Percentiles rank a stretch among this genome's conserved stretches.
Evolutionary conservation across 139 green algal genomes (phyloP).

Genomic region (Coccomyxa sp.): DNA sequence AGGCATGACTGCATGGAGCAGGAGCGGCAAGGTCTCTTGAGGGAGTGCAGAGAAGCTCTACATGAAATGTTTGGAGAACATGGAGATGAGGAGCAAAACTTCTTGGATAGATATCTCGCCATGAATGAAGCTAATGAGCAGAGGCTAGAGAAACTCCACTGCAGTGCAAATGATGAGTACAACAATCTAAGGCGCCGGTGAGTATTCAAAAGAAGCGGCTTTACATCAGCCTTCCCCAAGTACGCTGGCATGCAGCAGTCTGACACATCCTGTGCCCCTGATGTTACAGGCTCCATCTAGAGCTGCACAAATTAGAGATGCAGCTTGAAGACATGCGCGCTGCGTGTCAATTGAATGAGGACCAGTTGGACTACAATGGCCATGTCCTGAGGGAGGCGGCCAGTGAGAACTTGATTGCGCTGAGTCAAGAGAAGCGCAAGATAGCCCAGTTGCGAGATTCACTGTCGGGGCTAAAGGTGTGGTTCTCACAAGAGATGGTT

Average conservation of each 20-base stretch:
- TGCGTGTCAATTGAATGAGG: slow-evolving; percentile 83
- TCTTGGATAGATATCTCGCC: background rate
- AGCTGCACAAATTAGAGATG: slow-evolving; percentile 81
- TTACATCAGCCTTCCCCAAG: too few relatives aligned
- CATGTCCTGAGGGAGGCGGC: slow-evolving; percentile 69
- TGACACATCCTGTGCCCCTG: too few relatives aligned
- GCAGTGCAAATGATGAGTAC: background rate
- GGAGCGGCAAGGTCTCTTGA: too few relatives aligned
- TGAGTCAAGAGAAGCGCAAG: slow-evolving; percentile 83
- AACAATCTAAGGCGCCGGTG: too few relatives aligned
- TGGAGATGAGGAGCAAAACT: background rate
- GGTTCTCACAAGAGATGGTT: too few relatives aligned
- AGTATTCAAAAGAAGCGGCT: too few relatives aligned
- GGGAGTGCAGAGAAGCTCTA: too few relatives aligned
- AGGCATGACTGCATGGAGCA: too few relatives aligned
- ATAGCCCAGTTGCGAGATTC: slow-evolving; percentile 70
- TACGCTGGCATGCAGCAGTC: too few relatives aligned
- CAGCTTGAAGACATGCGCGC: slow-evolving; percentile 79
- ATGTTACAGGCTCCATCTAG: slow-evolving; percentile 58
- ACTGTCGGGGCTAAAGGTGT: slow-evolving; percentile 59
- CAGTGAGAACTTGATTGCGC: slow-evolving; percentile 48
- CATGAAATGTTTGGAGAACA: background rate
- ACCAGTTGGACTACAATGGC: slow-evolving; percentile 93
- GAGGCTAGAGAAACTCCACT: background rate
- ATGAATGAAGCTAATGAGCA: background rate